Evolutionary conservation across 179 eudicot species (phyloP), one percentile per base, ranked within the genome.

Genomic region (Carnegiea gigantea): DNA sequence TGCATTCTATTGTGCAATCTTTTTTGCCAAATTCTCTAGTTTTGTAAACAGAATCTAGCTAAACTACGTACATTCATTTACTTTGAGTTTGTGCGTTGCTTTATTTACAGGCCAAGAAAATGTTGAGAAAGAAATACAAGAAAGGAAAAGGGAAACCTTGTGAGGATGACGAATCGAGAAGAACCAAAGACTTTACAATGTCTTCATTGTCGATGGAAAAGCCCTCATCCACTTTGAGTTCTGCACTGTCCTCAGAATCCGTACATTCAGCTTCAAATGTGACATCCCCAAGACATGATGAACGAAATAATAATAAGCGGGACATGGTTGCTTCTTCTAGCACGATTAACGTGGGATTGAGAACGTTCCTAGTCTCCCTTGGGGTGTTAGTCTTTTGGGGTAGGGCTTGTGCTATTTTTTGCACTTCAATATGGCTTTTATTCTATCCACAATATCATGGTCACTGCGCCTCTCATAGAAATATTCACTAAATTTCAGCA

Each of bases 331-430:
- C 70, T 24, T 64, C 70, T 9, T 6, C 6, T 24, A 64, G 70
- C 2, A 24, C 70, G 1, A 64, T 33, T 3, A 64, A 59, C n/a
- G 15, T 26, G 33, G 70, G 70, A 23, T 7, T 64, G 24, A 64
- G 33, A 9, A 64, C n/a, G 14, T 64, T 64, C 23, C 70, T 64
- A 2, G 14, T 64, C 14, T 6, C 70, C 15, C 30, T 64, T 23
- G 33, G 70, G 70, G 70, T 64, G 30, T 64, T 64, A 30, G 70
- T 64, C 70, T 24, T 64, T 24, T 64, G 30, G 30, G 70, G 70
- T 64, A 24, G 33, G 70, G 21, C 70, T 64, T 23, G 30, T 24
- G 70, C 70, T 24, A 24, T 64, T 26, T 64, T 24, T 8, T 64
- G 70, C 33, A 64, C 70, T 64, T 64, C 30, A 26, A 7, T 64